These are phyloP conservation scores for Fusarium domesticum DNA, from an alignment of 2,329 filamentous ascomycete species.

Conservation along the genomic window DNA sequence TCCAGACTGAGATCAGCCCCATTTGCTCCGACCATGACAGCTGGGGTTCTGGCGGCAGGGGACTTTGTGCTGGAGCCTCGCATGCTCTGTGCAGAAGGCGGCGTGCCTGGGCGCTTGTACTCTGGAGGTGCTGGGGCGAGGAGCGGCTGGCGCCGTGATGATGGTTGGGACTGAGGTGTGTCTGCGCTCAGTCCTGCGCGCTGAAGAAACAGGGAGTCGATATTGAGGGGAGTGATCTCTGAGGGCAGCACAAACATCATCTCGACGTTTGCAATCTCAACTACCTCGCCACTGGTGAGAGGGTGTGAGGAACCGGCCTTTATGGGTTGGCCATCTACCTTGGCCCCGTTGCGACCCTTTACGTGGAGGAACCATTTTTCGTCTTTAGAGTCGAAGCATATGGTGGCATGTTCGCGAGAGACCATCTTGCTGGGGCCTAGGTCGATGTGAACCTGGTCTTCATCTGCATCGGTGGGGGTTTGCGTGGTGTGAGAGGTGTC, in stretches of 20 bases:
- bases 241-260: slow-evolving; percentile 98
- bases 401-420: slow-evolving; percentile 72
- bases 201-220: slow-evolving; percentile 67
- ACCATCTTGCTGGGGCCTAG: slow-evolving; percentile 80
- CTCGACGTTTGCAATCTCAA: slow-evolving; percentile 88
- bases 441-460: slow-evolving; percentile 74
- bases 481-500: slow-evolving; percentile 42
- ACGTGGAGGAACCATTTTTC: slow-evolving; percentile 81
- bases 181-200: slow-evolving; percentile 56
- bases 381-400: slow-evolving; percentile 65
- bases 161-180: slow-evolving; percentile 26
- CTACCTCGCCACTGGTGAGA: slow-evolving; percentile 81
- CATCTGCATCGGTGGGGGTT: slow-evolving; percentile 44
- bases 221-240: slow-evolving; percentile 61
- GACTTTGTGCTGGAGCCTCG: slow-evolving; percentile 29
- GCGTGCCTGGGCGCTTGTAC: slow-evolving; percentile 60
- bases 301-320: slow-evolving; percentile 63
- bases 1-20: slow-evolving; percentile 78
- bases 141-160: slow-evolving; percentile 41
- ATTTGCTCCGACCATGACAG: slow-evolving; percentile 40
- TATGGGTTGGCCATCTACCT: slow-evolving; percentile 71
- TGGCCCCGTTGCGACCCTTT: slow-evolving; percentile 87
- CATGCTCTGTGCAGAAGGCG: slow-evolving; percentile 44
- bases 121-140: slow-evolving; percentile 60
- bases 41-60: slow-evolving; percentile 36